These are phyloP conservation scores for Litchi chinensis DNA, from an alignment of 345 rosid species.

Conservation along the genomic window DNA sequence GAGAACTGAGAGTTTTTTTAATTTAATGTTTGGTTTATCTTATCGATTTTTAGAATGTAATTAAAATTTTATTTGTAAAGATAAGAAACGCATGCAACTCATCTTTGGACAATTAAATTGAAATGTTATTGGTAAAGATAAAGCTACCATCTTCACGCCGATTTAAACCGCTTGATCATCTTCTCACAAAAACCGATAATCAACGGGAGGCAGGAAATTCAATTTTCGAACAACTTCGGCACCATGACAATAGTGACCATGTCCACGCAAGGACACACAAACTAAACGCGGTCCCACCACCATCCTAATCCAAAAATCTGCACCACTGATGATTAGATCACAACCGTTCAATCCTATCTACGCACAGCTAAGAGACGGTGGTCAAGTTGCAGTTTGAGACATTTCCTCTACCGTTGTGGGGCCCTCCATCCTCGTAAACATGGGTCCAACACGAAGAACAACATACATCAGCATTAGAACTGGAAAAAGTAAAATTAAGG, in stretches of 20 bases:
- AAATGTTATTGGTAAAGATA: no score
- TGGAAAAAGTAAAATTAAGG: not conserved
- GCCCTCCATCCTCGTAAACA: constrained; percentile 11
- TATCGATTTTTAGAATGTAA: no score
- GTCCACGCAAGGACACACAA: not conserved
- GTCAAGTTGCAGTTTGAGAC: not conserved
- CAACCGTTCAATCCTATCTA: not conserved
- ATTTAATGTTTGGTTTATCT: no score
- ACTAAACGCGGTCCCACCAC: not conserved
- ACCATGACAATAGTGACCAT: no score
- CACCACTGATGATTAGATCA: constrained; percentile 3
- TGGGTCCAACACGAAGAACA: not conserved
- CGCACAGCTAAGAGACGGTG: not conserved
- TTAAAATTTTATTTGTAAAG: no score
- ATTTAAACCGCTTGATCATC: not conserved
- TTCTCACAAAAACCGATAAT: no score
- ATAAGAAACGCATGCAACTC: no score
- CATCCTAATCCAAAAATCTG: not conserved
- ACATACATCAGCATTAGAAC: not conserved
- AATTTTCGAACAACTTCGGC: not conserved
- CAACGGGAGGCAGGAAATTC: not conserved
- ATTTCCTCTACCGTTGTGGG: not conserved
- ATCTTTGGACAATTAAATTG: no score
- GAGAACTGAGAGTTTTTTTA: no score
- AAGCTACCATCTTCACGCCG: no score